phyloP scores from a whole-genome alignment of 1,284 basidiomycete genomes.

The Cystobasidium slooffiae region DNA sequence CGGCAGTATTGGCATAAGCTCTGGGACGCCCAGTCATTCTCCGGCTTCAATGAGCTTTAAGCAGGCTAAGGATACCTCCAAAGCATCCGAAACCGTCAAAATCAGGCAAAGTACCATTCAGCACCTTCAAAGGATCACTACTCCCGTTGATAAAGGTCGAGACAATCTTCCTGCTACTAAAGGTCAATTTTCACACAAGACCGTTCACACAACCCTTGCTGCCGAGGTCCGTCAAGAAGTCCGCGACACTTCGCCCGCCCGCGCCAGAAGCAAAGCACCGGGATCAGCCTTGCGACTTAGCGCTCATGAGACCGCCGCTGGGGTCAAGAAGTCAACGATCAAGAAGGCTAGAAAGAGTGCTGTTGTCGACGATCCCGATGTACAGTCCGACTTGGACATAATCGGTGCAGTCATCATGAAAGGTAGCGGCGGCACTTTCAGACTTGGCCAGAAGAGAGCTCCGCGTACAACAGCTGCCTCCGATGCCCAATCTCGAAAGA shows the following conservation, averaged over 20 bases:
- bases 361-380: not conserved
- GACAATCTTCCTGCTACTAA: no score
- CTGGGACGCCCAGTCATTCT: not conserved
- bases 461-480: not conserved
- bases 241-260: not conserved
- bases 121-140: no score
- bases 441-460: not conserved
- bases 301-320: not conserved
- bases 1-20: not conserved
- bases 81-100: no score
- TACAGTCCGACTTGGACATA: not conserved
- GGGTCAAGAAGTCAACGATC: not conserved
- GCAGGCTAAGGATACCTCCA: not conserved
- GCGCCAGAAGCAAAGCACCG: not conserved
- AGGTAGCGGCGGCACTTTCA: not conserved
- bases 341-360: conserved; percentile 13
- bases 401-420: not conserved
- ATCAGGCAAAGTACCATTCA: no score
- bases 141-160: no score
- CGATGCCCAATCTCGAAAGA: no score
- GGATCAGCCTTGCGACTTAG: not conserved
- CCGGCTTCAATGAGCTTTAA: not conserved
- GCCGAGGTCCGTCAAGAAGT: no score
- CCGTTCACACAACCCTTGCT: no score
- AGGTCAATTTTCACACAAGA: no score